Base-by-base conservation (phyloP, 2,329 filamentous ascomycete genomes). In the Cordyceps militaris region DNA sequence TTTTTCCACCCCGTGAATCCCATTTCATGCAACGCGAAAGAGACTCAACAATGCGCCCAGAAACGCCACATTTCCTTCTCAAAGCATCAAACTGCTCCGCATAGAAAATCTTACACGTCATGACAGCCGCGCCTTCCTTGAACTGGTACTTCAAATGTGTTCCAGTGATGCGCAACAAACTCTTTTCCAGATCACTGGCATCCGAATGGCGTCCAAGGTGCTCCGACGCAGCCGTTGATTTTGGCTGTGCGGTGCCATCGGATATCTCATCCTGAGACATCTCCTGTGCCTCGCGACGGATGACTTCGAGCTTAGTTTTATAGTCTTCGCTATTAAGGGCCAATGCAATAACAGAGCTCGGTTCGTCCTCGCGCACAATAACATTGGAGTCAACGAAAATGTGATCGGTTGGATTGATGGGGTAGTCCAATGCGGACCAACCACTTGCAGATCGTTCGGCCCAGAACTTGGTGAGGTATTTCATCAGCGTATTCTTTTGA, bases 91-190 rank as follows among this genome's bases (percentile, higher is more conserved):
- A 99, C 62, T 97, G 94, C 70, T 97, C 94, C 0, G 94, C 94
- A 66, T 95, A 99, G 72, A 99, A 97, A 48, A 99, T 94, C 73
- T 99, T 99, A 77, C 95, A 97, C 51, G 93, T 87, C 82, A 97
- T 96, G 66, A 88, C 90, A 3, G 95, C 93, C n/a, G 89, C 86
- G 0, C 93, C 91, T 69, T 97, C 92, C 28, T 87, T 87, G 73
- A 97, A 99, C 60, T 96, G 91, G 69, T 97, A 99, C 68, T 95
- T 95, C 63, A 97, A 85, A 71, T 99, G 94, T 1, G 91, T 96
- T 38, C 93, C 92, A 0, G 90, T 95, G 30, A 87, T 82, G 61
- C 91, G 85, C 32, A 96, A 78, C 26, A 99, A 78, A 38, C 91
- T 94, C 62, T 88, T 87, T 71, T 99, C 92, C 10, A 97, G 83